Evolutionary conservation across 2,329 filamentous ascomycete species (phyloP).

Genomic region (Scorias spongiosa): DNA sequence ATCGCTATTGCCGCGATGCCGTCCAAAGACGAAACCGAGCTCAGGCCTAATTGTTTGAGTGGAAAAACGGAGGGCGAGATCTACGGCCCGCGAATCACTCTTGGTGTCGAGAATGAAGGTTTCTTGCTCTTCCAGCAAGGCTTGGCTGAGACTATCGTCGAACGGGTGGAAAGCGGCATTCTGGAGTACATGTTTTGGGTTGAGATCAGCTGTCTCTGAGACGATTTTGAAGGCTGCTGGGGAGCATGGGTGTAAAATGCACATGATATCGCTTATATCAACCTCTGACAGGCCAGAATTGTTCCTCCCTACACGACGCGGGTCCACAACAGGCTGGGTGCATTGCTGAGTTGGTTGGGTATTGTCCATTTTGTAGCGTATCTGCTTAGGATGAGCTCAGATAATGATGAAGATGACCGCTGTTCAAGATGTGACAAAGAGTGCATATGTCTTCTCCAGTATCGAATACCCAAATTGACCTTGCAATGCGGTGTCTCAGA

Average conservation of each 20-base stretch:
- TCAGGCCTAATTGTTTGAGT: slow-evolving; percentile 51
- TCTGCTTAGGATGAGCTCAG: not conserved
- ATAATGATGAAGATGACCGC: not conserved
- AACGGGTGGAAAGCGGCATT: slow-evolving; percentile 20
- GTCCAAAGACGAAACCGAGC: slow-evolving; percentile 73
- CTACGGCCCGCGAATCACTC: slow-evolving; percentile 23
- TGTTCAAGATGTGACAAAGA: no score
- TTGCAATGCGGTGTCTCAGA: no score
- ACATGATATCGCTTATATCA: slow-evolving; percentile 78
- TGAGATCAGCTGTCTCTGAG: slow-evolving; percentile 33
- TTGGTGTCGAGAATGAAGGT: slow-evolving; percentile 39
- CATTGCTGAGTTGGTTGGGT: slow-evolving; percentile 42
- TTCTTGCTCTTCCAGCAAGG: slow-evolving; percentile 23
- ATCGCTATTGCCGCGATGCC: slow-evolving; percentile 59
- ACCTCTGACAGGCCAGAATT: slow-evolving; percentile 70
- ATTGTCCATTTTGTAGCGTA: slow-evolving; percentile 13
- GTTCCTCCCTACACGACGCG: slow-evolving; percentile 61
- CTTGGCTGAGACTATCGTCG: slow-evolving; percentile 17
- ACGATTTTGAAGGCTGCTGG: slow-evolving; percentile 58
- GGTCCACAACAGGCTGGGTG: slow-evolving; percentile 70
- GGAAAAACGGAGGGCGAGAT: slow-evolving; percentile 70
- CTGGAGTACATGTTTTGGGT: slow-evolving; percentile 48
- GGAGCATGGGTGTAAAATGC: slow-evolving; percentile 69
- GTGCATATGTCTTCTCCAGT: no score
- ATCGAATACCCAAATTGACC: no score